These are phyloP conservation scores for Penicillium sp. DNA, from an alignment of 2,329 filamentous ascomycete species.

Conservation along the genomic window DNA sequence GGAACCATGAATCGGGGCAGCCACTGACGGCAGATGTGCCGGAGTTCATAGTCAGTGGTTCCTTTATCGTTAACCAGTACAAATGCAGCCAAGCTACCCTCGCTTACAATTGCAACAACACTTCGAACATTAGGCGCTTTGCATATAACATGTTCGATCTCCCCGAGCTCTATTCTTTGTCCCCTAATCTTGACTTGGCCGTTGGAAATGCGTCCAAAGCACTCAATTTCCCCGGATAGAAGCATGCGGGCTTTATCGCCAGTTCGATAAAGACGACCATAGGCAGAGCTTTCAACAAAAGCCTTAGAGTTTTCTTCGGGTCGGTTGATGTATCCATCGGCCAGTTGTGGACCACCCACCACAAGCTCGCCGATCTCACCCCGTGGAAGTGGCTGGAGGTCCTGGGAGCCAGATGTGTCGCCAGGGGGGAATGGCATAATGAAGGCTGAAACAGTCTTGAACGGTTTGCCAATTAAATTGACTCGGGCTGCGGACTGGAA, in stretches of 20 bases:
- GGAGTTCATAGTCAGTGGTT: slow-evolving; percentile 47
- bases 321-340: slow-evolving; percentile 76
- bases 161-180: slow-evolving; percentile 76
- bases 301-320: slow-evolving; percentile 68
- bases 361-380: slow-evolving; percentile 76
- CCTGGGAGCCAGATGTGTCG: slow-evolving; percentile 9
- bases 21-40: slow-evolving; percentile 66
- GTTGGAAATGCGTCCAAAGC: slow-evolving; percentile 71
- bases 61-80: slow-evolving; percentile 55
- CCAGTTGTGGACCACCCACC: slow-evolving; percentile 75
- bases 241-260: slow-evolving; percentile 76
- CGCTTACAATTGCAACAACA: slow-evolving; percentile 65
- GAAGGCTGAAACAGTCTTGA: slow-evolving; percentile 78
- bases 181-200: slow-evolving; percentile 86
- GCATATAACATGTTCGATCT: slow-evolving; percentile 68
- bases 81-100: slow-evolving; percentile 70
- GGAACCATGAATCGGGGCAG: slow-evolving; percentile 82
- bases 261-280: slow-evolving; percentile 74
- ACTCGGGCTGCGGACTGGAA: slow-evolving; percentile 58
- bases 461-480: slow-evolving; percentile 70
- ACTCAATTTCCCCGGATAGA: slow-evolving; percentile 70
- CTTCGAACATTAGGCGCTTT: slow-evolving; percentile 61
- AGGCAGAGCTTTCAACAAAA: slow-evolving; percentile 64
- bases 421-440: slow-evolving; percentile 55
- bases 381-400: slow-evolving; percentile 57